Percentiles rank a stretch among this genome's conserved stretches.
phyloP scores from a whole-genome alignment of 345 rosid species.

The Firmiana major region DNA sequence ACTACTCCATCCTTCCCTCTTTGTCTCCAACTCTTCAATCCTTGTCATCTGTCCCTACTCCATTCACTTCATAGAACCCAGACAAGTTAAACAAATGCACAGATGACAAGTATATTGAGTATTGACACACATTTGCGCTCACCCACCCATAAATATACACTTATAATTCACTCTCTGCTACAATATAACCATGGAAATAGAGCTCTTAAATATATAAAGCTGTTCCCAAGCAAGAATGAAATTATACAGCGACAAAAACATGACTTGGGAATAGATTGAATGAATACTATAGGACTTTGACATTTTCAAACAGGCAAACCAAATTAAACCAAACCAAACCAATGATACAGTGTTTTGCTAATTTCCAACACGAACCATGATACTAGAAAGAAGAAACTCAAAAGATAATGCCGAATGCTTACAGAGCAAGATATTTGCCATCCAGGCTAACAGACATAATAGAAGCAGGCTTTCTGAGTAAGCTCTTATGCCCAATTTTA shows the following conservation, averaged over 20 bases:
- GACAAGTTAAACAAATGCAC: not conserved
- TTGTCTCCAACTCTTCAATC: not conserved
- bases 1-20: not conserved
- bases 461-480: conserved; percentile 73
- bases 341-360: not conserved
- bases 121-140: not conserved
- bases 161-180: not conserved
- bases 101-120: not conserved
- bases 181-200: not conserved
- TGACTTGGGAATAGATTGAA: not conserved
- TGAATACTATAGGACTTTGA: not conserved
- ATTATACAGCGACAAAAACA: not conserved
- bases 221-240: not conserved
- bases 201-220: not conserved
- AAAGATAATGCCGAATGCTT: conserved; percentile 26
- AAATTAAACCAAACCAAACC: conserved; percentile 6
- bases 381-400: not conserved
- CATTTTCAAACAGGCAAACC: not conserved
- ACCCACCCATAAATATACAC: no score
- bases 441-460: conserved; percentile 84
- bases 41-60: not conserved
- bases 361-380: not conserved
- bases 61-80: not conserved
- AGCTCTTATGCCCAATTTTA: conserved; percentile 84
- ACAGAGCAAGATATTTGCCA: conserved; percentile 93